Percentiles rank a stretch among this genome's conserved stretches.
These are phyloP conservation scores for Phialocephala sp. DNA, from an alignment of 2,329 filamentous ascomycete species.

Conservation along the genomic window DNA sequence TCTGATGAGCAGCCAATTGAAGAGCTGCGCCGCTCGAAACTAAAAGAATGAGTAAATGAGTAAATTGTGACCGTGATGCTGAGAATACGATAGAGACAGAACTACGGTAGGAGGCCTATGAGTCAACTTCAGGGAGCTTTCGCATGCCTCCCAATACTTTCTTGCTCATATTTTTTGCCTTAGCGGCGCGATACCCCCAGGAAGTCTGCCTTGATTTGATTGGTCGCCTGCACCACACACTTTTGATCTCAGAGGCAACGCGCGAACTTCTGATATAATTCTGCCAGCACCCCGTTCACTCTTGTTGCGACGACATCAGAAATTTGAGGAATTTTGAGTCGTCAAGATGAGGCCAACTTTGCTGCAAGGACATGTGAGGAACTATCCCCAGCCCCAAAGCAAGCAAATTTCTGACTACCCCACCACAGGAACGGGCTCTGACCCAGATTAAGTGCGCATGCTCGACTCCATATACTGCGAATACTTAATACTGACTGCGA, in stretches of 20 bases:
- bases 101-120: neutral
- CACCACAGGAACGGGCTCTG: slow-evolving; percentile 80
- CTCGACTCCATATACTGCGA: slow-evolving; percentile 20
- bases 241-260: slow-evolving; percentile 15
- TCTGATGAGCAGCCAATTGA: neutral
- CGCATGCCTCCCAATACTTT: neutral
- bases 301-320: slow-evolving; percentile 2
- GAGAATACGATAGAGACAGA: neutral
- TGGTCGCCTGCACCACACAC: slow-evolving; percentile 11
- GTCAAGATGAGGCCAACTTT: slow-evolving; percentile 94
- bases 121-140: slow-evolving; percentile 4
- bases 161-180: slow-evolving; percentile 2
- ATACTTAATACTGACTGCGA: slow-evolving; percentile 30
- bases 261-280: slow-evolving; percentile 23
- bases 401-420: slow-evolving; percentile 35
- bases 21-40: slow-evolving; percentile 11
- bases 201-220: slow-evolving; percentile 5
- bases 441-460: slow-evolving; percentile 82
- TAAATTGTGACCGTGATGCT: neutral
- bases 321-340: slow-evolving; percentile 22
- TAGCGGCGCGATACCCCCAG: neutral
- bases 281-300: slow-evolving; percentile 9
- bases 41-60: neutral
- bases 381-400: neutral
- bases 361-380: slow-evolving; percentile 83